Evolutionary conservation across 495 filamentous ascomycete species (phyloP), one percentile per base, ranked within the genome.

Genomic region (Penicillium diatomitis): DNA sequence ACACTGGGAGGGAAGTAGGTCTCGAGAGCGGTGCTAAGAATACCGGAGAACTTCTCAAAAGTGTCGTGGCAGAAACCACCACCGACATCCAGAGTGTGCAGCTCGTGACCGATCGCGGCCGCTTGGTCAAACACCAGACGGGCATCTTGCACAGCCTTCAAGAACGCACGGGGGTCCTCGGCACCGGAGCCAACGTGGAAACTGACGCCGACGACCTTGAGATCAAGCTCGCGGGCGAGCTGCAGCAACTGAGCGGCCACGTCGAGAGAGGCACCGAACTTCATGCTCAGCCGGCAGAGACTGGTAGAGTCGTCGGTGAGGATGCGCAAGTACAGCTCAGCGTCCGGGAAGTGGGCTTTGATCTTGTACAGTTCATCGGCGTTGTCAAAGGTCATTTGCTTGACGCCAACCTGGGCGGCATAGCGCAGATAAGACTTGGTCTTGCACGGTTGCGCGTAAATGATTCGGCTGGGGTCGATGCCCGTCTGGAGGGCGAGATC

Each of bases 371-470:
- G 80, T 73, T 99, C 94, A 61, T 97, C 92, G 53, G 88, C 82
- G 57, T 97, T 96, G 74, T 99, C 92, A 58, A 97, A 96, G 8
- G 92, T 97, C 90, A 99, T 97, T 75, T 95, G 89, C 73, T 88
- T 94, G 58, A 99, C 91, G 50, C 83, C 85, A 47, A 85, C 66
- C 63, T 82, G 77, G 48, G 83, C 79, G 45, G 91, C 91, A 58
- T 87, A 95, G 57, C 90, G 87, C 51, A 97, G 75, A 69, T 96
- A 96, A 36, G 90, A 96, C 69, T 94, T 95, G 61, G 92, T 96
- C 79, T 97, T 97, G 84, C 94, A 97, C 38, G 92, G 92, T 66
- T 99, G 94, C 42, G 92, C 94, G 62, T 96, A 99, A 70, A 99
- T 95, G 74, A 99, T 96, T 58, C 90, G 88, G 47, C 82, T 79